Conservation (phyloP, 2,329 filamentous ascomycete species). For the Nemania sp. region DNA sequence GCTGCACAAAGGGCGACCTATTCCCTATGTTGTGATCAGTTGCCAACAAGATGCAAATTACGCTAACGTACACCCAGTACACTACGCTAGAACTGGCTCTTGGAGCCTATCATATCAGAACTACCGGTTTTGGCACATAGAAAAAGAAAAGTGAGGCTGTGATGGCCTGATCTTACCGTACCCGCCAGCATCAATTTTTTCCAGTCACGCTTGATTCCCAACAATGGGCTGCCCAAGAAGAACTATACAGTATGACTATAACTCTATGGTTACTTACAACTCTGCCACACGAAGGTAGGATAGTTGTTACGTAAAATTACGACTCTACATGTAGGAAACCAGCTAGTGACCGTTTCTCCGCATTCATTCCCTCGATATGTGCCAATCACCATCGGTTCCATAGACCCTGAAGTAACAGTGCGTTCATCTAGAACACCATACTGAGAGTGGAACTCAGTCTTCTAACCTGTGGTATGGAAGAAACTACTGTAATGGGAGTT, state of each 20-base stretch:
- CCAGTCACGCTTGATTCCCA: too few relatives aligned
- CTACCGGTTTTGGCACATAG: background rate
- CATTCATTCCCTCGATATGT: background rate
- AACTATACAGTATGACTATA: too few relatives aligned
- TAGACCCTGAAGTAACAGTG: too few relatives aligned
- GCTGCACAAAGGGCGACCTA: too few relatives aligned
- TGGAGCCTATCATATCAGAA: background rate
- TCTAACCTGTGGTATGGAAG: too few relatives aligned
- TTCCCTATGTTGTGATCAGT: conserved; percentile 22
- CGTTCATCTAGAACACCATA: too few relatives aligned
- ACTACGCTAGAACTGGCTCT: background rate
- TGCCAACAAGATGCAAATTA: conserved; percentile 4
- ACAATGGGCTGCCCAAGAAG: too few relatives aligned
- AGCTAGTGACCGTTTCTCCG: conserved; percentile 2
- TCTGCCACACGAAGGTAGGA: too few relatives aligned
- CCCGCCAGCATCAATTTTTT: too few relatives aligned
- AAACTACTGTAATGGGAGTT: too few relatives aligned
- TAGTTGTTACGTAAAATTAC: background rate
- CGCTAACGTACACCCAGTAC: background rate
- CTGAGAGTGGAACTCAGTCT: background rate
- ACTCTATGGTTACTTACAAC: too few relatives aligned
- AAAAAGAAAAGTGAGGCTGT: background rate
- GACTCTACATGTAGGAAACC: background rate
- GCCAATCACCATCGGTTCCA: conserved; percentile 11
- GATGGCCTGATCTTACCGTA: conserved; percentile 7